Conservation (phyloP, 2,329 filamentous ascomycete species). For the Ilyonectria robusta region DNA sequence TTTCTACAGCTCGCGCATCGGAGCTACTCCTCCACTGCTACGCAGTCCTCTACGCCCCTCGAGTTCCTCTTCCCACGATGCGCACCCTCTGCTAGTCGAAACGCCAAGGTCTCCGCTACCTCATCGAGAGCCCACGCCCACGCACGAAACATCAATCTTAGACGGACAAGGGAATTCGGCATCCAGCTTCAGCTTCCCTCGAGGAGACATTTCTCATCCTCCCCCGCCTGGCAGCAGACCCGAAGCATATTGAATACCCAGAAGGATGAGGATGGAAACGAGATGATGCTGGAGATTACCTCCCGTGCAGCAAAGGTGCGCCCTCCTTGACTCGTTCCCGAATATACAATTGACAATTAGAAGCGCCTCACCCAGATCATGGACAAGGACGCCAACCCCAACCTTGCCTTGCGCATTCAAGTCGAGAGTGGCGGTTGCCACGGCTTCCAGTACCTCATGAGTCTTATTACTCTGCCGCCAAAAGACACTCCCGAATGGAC, state of each 20-base stretch:
- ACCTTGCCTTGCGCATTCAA: conserved; percentile 89
- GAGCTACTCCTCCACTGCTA: conserved; percentile 48
- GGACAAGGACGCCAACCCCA: conserved; percentile 78
- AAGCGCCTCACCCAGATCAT: conserved; percentile 85
- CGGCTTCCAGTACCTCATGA: conserved; percentile 98
- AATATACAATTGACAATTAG: conserved; percentile 29
- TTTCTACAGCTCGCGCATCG: conserved; percentile 60
- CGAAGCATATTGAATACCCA: conserved; percentile 77
- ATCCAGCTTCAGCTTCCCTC: conserved; percentile 24
- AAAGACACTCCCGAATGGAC: conserved; percentile 52
- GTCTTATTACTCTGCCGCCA: conserved; percentile 75
- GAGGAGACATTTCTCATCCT: conserved; percentile 55
- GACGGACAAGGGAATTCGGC: conserved; percentile 16
- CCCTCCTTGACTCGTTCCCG: not conserved
- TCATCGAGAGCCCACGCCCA: conserved; percentile 6
- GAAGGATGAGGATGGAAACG: conserved; percentile 85
- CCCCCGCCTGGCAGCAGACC: conserved; percentile 58
- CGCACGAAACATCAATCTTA: not conserved
- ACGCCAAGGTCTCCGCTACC: not conserved
- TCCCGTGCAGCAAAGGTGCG: conserved; percentile 83
- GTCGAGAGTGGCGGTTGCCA: conserved; percentile 97
- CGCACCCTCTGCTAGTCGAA: conserved; percentile 30
- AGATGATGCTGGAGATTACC: conserved; percentile 87
- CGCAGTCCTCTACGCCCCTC: conserved; percentile 48
- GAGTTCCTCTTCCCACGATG: conserved; percentile 59